Evolutionary conservation across 495 filamentous ascomycete species (phyloP).

Genomic region (Aspergillus conjunctus): DNA sequence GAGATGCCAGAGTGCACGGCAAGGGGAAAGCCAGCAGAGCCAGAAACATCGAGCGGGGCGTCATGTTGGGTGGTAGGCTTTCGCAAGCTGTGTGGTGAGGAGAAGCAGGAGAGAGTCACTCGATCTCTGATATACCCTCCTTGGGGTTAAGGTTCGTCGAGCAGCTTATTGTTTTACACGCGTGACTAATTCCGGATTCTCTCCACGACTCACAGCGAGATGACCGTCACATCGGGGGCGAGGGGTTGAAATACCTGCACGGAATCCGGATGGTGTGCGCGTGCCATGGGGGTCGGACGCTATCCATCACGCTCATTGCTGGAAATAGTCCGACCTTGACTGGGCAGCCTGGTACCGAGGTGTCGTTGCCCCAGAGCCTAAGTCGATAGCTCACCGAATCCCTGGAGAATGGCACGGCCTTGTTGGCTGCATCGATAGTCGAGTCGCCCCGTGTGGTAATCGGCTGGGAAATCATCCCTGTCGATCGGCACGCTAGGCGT

Average conservation of each 20-base stretch:
- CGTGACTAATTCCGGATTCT: not conserved
- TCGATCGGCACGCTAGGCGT: not conserved
- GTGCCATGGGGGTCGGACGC: not conserved
- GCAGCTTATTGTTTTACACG: not conserved
- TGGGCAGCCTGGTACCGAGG: no score
- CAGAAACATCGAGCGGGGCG: not conserved
- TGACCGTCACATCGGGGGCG: not conserved
- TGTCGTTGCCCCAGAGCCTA: not conserved
- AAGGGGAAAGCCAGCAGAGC: constrained; percentile 1
- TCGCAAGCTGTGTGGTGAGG: not conserved
- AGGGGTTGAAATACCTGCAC: constrained; percentile 1
- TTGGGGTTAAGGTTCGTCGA: not conserved
- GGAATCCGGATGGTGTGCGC: not conserved
- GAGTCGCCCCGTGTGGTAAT: not conserved
- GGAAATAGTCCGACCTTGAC: not conserved
- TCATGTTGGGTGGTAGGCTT: not conserved
- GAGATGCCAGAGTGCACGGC: constrained; percentile 5
- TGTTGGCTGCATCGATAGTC: not conserved
- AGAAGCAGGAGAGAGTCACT: not conserved
- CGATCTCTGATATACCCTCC: not conserved
- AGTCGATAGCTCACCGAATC: not conserved
- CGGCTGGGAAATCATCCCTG: not conserved
- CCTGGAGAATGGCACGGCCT: not conserved
- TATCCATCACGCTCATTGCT: constrained; percentile 1
- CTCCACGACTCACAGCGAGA: not conserved